Conservation (phyloP, 2,329 filamentous ascomycete genomes). For the Elsinoe batatas region DNA sequence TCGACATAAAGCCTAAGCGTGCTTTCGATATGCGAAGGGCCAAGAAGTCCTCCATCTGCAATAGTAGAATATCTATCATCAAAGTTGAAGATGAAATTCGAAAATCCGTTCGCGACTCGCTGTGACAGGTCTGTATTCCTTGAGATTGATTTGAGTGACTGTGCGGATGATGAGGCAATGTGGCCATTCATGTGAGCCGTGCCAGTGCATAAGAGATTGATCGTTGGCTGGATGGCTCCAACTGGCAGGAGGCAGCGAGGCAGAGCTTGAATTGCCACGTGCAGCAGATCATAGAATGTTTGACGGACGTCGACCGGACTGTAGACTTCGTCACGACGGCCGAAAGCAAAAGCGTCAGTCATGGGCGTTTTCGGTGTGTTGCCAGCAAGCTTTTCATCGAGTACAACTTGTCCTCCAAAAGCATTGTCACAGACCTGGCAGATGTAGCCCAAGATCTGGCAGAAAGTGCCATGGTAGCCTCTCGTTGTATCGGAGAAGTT, state of each 20-base stretch:
- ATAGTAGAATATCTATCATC: slow-evolving; percentile 96
- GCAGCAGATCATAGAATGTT: slow-evolving; percentile 87
- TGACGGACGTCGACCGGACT: slow-evolving; percentile 73
- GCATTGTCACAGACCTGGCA: slow-evolving; percentile 94
- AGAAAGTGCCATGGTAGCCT: slow-evolving; percentile 84
- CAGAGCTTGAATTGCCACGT: slow-evolving; percentile 89
- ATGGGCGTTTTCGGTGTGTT: slow-evolving; percentile 90
- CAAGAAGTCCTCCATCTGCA: slow-evolving; percentile 94
- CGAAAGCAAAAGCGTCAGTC: slow-evolving; percentile 85
- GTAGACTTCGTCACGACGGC: slow-evolving; percentile 68
- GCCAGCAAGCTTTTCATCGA: slow-evolving; percentile 89
- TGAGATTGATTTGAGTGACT: slow-evolving; percentile 90
- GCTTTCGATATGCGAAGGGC: slow-evolving; percentile 86
- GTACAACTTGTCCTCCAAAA: slow-evolving; percentile 87
- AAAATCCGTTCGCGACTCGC: slow-evolving; percentile 92
- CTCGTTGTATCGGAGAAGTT: slow-evolving; percentile 65
- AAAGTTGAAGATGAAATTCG: slow-evolving; percentile 96
- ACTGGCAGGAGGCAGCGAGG: slow-evolving; percentile 87
- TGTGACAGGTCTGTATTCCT: slow-evolving; percentile 77
- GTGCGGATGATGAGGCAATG: slow-evolving; percentile 83
- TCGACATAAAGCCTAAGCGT: slow-evolving; percentile 90
- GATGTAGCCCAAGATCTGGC: slow-evolving; percentile 89
- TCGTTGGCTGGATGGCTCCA: slow-evolving; percentile 84
- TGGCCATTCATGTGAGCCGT: slow-evolving; percentile 90
- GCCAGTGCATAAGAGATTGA: slow-evolving; percentile 90